Evolutionary conservation across 208 protist genomes (phyloP).

Genomic region (Trypanosoma caninum): DNA sequence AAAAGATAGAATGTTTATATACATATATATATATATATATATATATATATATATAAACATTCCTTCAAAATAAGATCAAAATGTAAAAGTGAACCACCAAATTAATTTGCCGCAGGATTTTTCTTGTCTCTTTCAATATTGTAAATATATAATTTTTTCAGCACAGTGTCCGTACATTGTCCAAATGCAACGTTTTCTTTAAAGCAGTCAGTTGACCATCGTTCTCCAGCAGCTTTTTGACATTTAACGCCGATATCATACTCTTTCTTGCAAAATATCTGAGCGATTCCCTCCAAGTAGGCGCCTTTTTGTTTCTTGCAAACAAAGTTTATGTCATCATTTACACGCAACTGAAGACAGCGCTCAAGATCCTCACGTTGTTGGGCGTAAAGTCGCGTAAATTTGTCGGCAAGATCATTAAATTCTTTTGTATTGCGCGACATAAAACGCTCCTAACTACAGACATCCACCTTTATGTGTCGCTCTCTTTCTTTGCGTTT

Average conservation of each 20-base stretch:
- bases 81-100: not conserved
- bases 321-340: slow-evolving; percentile 87
- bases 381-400: slow-evolving; percentile 47
- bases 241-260: slow-evolving; percentile 74
- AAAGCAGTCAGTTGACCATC: slow-evolving; percentile 82
- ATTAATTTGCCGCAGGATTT: slow-evolving; percentile 66
- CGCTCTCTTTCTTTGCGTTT: too few relatives aligned
- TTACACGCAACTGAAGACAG: slow-evolving; percentile 72
- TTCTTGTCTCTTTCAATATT: slow-evolving; percentile 79
- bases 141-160: slow-evolving; percentile 87
- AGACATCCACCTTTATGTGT: not conserved
- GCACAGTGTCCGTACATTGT: slow-evolving; percentile 70
- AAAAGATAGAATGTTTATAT: not conserved
- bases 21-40: not conserved
- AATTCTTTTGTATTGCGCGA: slow-evolving; percentile 85
- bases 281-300: slow-evolving; percentile 72
- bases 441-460: slow-evolving; percentile 18
- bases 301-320: slow-evolving; percentile 72
- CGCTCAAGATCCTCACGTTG: slow-evolving; percentile 58
- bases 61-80: not conserved
- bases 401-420: slow-evolving; percentile 63
- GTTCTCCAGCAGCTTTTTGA: slow-evolving; percentile 56
- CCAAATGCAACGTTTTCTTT: slow-evolving; percentile 83
- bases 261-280: slow-evolving; percentile 71
- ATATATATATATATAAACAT: not conserved